Conservation (phyloP, 805 yeast species). For the Nakazawaea pomicola region DNA sequence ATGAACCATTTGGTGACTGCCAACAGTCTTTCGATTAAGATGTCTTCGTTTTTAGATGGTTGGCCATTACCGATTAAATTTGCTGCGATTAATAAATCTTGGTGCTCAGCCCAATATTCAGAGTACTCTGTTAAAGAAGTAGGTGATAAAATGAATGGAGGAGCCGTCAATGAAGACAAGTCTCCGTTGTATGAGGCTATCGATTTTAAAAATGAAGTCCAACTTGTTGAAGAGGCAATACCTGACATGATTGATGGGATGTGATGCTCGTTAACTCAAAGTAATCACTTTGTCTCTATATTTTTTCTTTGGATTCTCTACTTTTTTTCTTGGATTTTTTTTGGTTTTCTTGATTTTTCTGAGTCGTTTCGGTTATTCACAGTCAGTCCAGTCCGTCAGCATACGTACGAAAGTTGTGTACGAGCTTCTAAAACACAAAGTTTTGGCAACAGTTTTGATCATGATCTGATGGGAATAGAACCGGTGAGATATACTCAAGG, state of each 20-base stretch:
- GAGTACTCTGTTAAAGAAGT: slow-evolving; percentile 87
- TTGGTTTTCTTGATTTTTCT: too few species aligned
- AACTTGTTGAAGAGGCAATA: slow-evolving; percentile 42
- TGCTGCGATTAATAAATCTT: slow-evolving; percentile 76
- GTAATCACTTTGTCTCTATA: not conserved
- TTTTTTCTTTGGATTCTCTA: not conserved
- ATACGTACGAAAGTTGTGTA: too few species aligned
- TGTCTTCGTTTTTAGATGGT: slow-evolving; percentile 38
- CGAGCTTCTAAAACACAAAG: too few species aligned
- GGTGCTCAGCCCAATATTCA: slow-evolving; percentile 94
- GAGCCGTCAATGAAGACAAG: slow-evolving; percentile 90
- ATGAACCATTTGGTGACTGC: slow-evolving; percentile 90
- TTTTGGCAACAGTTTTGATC: too few species aligned
- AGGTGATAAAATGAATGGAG: slow-evolving; percentile 92
- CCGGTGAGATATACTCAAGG: too few species aligned
- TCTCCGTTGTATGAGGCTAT: slow-evolving; percentile 93
- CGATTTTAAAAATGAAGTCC: slow-evolving; percentile 89
- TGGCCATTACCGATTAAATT: slow-evolving; percentile 37
- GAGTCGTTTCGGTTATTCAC: too few species aligned
- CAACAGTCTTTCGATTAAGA: slow-evolving; percentile 61
- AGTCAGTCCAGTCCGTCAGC: too few species aligned
- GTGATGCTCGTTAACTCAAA: not conserved
- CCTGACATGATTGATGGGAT: slow-evolving; percentile 7
- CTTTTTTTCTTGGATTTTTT: not conserved
- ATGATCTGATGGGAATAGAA: too few species aligned